Evolutionary conservation across 164 flowering plant species (phyloP), one percentile per base, ranked within the genome.

Genomic region (Paratinospora sagittata): DNA sequence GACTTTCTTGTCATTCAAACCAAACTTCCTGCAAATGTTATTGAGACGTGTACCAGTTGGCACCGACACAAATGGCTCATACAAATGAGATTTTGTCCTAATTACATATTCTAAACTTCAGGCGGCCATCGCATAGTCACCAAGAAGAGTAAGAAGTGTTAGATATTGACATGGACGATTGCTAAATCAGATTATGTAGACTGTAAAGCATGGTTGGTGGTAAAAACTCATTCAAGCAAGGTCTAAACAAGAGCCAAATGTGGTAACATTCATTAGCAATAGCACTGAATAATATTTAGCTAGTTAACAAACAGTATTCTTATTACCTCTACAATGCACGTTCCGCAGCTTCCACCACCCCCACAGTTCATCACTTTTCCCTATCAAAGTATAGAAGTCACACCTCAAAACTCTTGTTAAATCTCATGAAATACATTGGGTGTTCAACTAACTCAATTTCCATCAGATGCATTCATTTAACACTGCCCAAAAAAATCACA

Each of bases 291-390:
- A 43, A 43, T 43, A 43, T 14, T 9, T 43, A 43, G 47, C 47
- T 43, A 55, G 24, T 55, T 21, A 21, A n/a, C 24, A 55, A 55
- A 55, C 7, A 37, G 3, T 34, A 65, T 36, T 23, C 47, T 26
- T 27, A 71, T 41, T 82, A 91, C 99, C 96, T 95, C 97, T 23
- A 95, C 99, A 75, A 92, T 90, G 81, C 99, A 92, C 72, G 97
- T 92, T 66, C 99, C 97, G 73, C 97, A 95, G 75, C 96, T 95
- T 79, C 97, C 99, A 77, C 94, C 96, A 63, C 97, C 97, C 11
- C 97, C 97, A 78, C 98, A 95, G 70, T 95, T 95, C 98, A 95
- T 95, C 80, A 92, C 80, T 77, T 95, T 95, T 41, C 98, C 98
- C 98, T 95, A 67, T 72, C 27, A 41, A 49, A 63, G 39, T 8